A percentile compares a stretch with the other conserved stretches of the same genome.
These are phyloP conservation scores for Wallacemonas rigidus DNA, from an alignment of 208 protist species.

Conservation along the genomic window DNA sequence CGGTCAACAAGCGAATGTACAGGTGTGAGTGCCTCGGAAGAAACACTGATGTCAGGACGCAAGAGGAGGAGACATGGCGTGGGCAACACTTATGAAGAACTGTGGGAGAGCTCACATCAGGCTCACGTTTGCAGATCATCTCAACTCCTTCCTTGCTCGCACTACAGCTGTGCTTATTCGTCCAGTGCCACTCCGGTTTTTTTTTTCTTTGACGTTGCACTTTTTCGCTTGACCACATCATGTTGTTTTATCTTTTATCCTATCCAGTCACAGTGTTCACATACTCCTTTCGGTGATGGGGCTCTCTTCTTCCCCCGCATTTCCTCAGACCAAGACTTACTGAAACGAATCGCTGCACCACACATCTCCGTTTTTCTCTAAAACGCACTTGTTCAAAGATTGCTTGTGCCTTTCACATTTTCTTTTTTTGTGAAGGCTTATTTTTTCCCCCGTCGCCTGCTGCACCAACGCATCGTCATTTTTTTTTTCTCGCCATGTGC, in stretches of 20 bases:
- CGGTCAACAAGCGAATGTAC: background rate
- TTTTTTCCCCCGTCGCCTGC: conserved; percentile 13
- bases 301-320: conserved; percentile 75
- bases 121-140: too few species aligned
- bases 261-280: background rate
- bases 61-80: too few species aligned
- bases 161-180: background rate
- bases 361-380: background rate
- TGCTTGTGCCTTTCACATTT: conserved; percentile 5
- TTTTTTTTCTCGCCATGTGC: background rate
- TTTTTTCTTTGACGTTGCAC: background rate
- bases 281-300: conserved; percentile 38
- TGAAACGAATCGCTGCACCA: conserved; percentile 1
- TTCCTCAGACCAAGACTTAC: conserved; percentile 13
- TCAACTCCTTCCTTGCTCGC: too few species aligned
- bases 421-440: background rate
- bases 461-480: background rate
- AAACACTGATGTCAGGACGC: too few species aligned
- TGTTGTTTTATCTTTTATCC: background rate
- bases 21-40: too few species aligned
- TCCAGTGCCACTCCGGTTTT: background rate
- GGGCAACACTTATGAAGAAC: too few species aligned
- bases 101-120: too few species aligned
- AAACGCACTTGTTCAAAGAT: conserved; percentile 17
- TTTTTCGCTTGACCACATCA: background rate